Base-by-base conservation (phyloP, 495 filamentous ascomycete species). In the Neurospora sp. region DNA sequence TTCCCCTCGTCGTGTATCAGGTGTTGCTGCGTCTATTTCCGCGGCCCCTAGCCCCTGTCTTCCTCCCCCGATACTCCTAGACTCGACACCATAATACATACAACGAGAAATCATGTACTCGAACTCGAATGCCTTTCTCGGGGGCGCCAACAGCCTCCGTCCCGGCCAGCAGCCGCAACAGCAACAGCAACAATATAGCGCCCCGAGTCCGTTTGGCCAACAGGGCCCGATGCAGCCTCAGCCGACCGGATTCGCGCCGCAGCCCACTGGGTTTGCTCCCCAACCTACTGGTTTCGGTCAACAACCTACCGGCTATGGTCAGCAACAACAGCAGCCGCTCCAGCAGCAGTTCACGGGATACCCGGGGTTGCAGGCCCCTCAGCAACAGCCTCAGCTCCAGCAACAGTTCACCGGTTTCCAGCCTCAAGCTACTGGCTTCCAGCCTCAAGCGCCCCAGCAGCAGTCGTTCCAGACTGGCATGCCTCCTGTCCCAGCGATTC, bases 111-210 rank as follows among this genome's bases (percentile, higher is more conserved):
- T 81, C 84, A 97, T 97, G 94, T 97, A 90, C 85, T 94, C 94
- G 53, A 92, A 91, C 79, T 92, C 93, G 73, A 94, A 90, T 85
- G 90, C 92, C 69, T 97, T 90, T 80, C 85, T 96, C 74, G 92
- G 93, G 78, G 90, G 90, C 82, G 88, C 85, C 81, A 92, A 90
- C 81, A 90, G 83, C 83, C 85, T 88, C 80, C 93, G 92, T 74
- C 92, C 93, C 9, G 91, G 89, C 69, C 88, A 85, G 75, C 88
- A 86, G 53, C 53, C 53, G 22, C 53, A 65, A 35, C 53, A 65
- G 53, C 53, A 61, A 61, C 53, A 61, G 27, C 53, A 65, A 81
- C 89, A 89, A 82, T 89, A 88, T 85, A 86, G 84, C 65, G 80
- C 82, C 82, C 78, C 86, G 72, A 83, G 83, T 80, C 82, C 77